Evolutionary conservation across 2,329 filamentous ascomycete species (phyloP).

Genomic region (Penicillium sclerotigenum): DNA sequence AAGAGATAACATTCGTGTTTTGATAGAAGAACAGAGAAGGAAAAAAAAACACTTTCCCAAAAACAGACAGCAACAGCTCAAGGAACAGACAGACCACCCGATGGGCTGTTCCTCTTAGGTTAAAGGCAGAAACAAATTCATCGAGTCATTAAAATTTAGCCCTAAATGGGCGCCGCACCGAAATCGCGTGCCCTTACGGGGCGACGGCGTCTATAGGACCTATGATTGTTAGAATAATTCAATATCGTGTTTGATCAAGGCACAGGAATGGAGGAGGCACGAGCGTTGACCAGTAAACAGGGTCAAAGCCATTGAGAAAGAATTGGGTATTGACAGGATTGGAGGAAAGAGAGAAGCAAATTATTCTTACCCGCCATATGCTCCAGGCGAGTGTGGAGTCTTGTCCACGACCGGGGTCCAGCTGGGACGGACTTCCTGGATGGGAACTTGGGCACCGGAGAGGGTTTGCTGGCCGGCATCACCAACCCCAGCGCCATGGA

Average conservation of each 20-base stretch:
- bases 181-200: background rate
- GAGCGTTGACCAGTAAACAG: background rate
- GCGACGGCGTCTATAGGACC: background rate
- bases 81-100: background rate
- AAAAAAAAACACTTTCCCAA: background rate
- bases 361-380: background rate
- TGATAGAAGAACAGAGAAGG: background rate
- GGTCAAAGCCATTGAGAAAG: background rate
- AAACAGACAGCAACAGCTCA: background rate
- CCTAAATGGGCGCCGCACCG: background rate
- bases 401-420: background rate
- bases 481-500: background rate
- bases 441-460: rapidly evolving
- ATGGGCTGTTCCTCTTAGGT: background rate
- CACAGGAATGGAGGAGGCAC: background rate
- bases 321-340: background rate
- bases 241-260: background rate
- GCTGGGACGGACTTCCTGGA: background rate
- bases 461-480: background rate
- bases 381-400: background rate
- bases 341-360: background rate
- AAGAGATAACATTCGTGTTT: background rate
- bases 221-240: background rate
- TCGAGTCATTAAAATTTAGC: background rate
- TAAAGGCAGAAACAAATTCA: background rate